phyloP scores from a whole-genome alignment of 768 basidiomycete species.

The Baorangia bicolor region DNA sequence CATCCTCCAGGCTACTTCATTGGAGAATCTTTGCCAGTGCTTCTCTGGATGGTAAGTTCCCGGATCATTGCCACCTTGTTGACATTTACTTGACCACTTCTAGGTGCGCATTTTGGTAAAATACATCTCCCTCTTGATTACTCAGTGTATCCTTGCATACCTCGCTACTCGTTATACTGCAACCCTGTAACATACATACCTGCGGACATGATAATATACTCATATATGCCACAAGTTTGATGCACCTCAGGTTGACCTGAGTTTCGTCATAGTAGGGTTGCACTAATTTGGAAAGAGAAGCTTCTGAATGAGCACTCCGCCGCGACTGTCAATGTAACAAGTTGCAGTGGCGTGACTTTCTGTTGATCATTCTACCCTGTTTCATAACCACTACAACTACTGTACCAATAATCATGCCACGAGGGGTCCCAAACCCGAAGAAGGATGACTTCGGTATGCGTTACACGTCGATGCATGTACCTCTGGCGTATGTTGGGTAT shows the following conservation, averaged over 20 bases:
- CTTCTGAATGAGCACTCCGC: neutral
- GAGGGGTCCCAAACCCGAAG: slow-evolving; percentile 78
- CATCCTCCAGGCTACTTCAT: slow-evolving; percentile 87
- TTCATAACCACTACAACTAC: neutral
- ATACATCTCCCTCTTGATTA: neutral
- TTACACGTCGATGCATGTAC: slow-evolving; percentile 80
- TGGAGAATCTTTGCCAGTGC: slow-evolving; percentile 96
- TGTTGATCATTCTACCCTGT: neutral
- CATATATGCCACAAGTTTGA: neutral
- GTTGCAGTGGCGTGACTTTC: neutral
- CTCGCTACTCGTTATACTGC: slow-evolving; percentile 11
- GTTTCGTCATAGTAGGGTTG: neutral
- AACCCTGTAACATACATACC: slow-evolving; percentile 25
- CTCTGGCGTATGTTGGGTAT: slow-evolving; percentile 54
- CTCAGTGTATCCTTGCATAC: slow-evolving; percentile 11
- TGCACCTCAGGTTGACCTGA: neutral
- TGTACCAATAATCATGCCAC: slow-evolving; percentile 52
- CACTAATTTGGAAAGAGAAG: slow-evolving; percentile 15
- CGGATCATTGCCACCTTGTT: neutral
- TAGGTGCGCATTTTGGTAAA: slow-evolving; percentile 78
- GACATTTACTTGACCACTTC: neutral
- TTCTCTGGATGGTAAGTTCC: slow-evolving; percentile 82
- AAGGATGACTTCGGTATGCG: slow-evolving; percentile 80
- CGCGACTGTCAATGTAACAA: neutral
- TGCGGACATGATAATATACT: slow-evolving; percentile 1